Percentiles rank a stretch among this genome's conserved stretches.
Evolutionary conservation across 805 yeast species (phyloP).

Genomic region (Hanseniaspora guilliermondii): DNA sequence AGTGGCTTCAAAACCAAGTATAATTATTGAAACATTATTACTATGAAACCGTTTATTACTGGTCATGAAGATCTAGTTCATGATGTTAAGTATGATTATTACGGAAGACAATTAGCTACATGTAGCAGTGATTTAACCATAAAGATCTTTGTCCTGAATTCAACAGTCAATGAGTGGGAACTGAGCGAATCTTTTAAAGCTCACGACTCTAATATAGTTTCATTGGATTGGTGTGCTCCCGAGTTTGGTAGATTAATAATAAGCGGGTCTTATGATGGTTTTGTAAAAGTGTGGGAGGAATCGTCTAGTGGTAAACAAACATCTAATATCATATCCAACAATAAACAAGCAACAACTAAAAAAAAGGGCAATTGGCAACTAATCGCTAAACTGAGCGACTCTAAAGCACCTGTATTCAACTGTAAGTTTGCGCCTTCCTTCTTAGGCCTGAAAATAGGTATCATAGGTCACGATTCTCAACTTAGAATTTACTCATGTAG

Average conservation of each 20-base stretch:
- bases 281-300: conserved; percentile 86
- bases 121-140: conserved; percentile 91
- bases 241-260: conserved; percentile 82
- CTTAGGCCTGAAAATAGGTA: conserved; percentile 66
- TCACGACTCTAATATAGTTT: conserved; percentile 76
- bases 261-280: conserved; percentile 79
- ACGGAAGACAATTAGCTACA: conserved; percentile 85
- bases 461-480: conserved; percentile 81
- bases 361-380: conserved; percentile 53
- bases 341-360: conserved; percentile 62
- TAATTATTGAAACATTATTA: neutral
- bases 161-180: conserved; percentile 61
- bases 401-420: conserved; percentile 79
- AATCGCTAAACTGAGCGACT: conserved; percentile 67
- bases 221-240: conserved; percentile 87
- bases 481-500: conserved; percentile 74
- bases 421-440: conserved; percentile 82
- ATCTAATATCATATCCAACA: conserved; percentile 35
- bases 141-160: conserved; percentile 70
- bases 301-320: conserved; percentile 30
- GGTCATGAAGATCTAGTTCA: conserved; percentile 90
- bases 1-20: neutral
- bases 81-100: conserved; percentile 82
- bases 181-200: conserved; percentile 88
- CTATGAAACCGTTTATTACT: conserved; percentile 62